Evolutionary conservation across 225 moss, liverwort and hornwort species (phyloP).

Genomic region (Straminergon stramineum): DNA sequence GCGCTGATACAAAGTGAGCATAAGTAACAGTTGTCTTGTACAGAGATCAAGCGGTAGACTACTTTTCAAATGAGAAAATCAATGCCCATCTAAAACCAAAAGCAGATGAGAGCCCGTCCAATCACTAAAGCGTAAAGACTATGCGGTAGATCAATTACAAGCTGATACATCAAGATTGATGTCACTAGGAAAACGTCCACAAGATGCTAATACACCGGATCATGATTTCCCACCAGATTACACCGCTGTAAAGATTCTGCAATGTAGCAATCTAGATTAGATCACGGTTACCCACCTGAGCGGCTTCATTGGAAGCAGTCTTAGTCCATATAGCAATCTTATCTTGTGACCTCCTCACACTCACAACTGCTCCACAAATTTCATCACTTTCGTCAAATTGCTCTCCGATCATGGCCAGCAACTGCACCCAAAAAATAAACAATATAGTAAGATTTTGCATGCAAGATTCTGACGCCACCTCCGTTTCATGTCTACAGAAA

Average conservation of each 20-base stretch:
- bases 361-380: constrained; percentile 88
- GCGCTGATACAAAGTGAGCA: neutral
- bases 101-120: neutral
- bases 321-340: constrained; percentile 97
- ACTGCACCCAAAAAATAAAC: constrained; percentile 17
- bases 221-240: neutral
- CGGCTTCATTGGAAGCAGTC: constrained; percentile 82
- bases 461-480: neutral
- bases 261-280: neutral
- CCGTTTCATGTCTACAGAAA: neutral
- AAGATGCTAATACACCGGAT: neutral
- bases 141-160: neutral
- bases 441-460: neutral
- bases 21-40: neutral
- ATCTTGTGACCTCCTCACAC: constrained; percentile 77
- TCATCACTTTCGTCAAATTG: constrained; percentile 93
- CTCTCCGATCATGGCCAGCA: constrained; percentile 93
- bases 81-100: neutral
- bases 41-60: neutral
- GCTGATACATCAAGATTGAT: neutral
- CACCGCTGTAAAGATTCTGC: neutral
- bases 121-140: too few species aligned
- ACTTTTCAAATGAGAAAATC: neutral
- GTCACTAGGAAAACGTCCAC: neutral
- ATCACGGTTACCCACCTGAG: constrained; percentile 49